Evolutionary conservation across 257 asterid species (phyloP), one percentile per base, ranked within the genome.

Genomic region (Petunia axillaris): DNA sequence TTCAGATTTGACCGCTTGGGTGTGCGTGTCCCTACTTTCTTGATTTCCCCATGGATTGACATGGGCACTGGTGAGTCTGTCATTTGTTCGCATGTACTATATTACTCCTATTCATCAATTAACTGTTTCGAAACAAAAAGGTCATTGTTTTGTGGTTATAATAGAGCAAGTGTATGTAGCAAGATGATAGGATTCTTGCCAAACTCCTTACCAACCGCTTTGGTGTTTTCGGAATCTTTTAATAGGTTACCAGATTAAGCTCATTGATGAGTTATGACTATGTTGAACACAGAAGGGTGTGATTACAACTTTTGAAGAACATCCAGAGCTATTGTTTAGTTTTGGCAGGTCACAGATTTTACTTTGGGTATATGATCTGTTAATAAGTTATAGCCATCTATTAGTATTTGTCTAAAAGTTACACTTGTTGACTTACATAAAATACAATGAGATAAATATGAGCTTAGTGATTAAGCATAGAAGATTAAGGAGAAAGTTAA

Each of bases 31-130:
- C 99, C 99, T 3, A 84, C 99, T 0, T 50, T 95, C 52, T 85
- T 95, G 93, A 92, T 95, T 67, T 95, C 99, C 0, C 99, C 99
- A 1, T 95, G 99, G 99, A 85, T 95, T 78, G 96, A 95, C 44
- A 93, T 87, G 76, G 97, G 92, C 79, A 90, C 97, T 55, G 99
- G 99, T 93, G 83, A 88, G 90, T 57, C 16, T 15, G 75, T 37
- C 60, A 36, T 46, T 50, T 70, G 16, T 14, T n/a, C 46, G 8
- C 16, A 11, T 65, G 40, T 65, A 44, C 44, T 44, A 6, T 16
- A 70, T 7, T 9, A 52, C 55, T 50, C 10, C 13, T 63, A 36
- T 63, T 70, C 25, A 57, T 15, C 36, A 57, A 14, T 57, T 5
- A 57, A 15, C 63, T 57, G 63, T 57, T 57, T 25, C 25, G 25